Evolutionary conservation across 2,329 filamentous ascomycete genomes (phyloP).

Genomic region (Venturia pyrina): DNA sequence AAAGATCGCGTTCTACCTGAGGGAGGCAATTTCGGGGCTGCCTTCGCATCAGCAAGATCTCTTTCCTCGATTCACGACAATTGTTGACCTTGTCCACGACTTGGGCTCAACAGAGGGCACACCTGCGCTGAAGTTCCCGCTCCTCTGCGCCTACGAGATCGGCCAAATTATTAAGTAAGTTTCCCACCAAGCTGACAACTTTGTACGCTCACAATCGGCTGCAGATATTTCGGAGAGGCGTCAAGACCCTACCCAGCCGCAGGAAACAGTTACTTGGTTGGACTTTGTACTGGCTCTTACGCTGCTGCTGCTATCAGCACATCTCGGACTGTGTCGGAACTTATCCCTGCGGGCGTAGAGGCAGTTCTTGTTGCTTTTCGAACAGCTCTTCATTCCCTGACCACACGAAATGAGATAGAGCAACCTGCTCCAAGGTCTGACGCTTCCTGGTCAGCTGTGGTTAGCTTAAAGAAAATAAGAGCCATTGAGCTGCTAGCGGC

Average conservation of each 20-base stretch:
- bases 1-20: background rate
- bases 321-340: slow-evolving; percentile 28
- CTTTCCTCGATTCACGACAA: background rate
- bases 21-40: background rate
- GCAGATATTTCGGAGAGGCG: background rate
- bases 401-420: slow-evolving; percentile 34
- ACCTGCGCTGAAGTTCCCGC: background rate
- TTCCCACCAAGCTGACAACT: background rate
- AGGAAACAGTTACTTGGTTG: slow-evolving; percentile 15
- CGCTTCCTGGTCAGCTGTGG: slow-evolving; percentile 33
- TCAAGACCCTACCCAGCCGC: background rate
- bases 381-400: slow-evolving; percentile 35
- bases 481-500: background rate
- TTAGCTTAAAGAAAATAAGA: slow-evolving; percentile 15
- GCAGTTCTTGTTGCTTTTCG: slow-evolving; percentile 36
- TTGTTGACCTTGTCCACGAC: slow-evolving; percentile 1
- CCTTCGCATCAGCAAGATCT: background rate
- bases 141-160: background rate
- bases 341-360: slow-evolving; percentile 33
- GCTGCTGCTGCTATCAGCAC: slow-evolving; percentile 33
- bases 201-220: background rate
- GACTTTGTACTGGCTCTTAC: slow-evolving; percentile 37
- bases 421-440: slow-evolving; percentile 20
- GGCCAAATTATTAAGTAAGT: background rate
- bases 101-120: background rate